Conservation (phyloP, 352 stramenopile genomes). For the Globisporangium ultimum region DNA sequence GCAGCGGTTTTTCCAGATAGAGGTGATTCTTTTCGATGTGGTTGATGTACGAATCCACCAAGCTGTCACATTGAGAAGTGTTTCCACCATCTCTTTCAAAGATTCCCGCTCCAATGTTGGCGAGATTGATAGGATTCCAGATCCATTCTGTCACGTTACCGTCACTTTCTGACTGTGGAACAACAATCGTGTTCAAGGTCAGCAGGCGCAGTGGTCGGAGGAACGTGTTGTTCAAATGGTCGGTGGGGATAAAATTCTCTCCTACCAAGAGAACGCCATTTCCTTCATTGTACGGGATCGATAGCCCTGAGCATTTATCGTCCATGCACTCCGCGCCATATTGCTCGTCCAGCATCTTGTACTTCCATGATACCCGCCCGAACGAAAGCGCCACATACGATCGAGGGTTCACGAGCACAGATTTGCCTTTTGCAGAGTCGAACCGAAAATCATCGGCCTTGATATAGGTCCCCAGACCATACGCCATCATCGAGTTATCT, state of each 20-base stretch:
- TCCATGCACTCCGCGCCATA: slow-evolving; percentile 21
- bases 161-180: slow-evolving; percentile 1
- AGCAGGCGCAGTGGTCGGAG: slow-evolving; percentile 8
- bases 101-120: not conserved
- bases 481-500: slow-evolving; percentile 10
- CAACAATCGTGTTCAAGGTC: slow-evolving; percentile 11
- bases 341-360: slow-evolving; percentile 22
- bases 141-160: slow-evolving; percentile 9
- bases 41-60: slow-evolving; percentile 22
- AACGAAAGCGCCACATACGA: slow-evolving; percentile 32
- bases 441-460: slow-evolving; percentile 14
- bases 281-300: slow-evolving; percentile 22
- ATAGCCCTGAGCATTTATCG: slow-evolving; percentile 29
- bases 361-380: slow-evolving; percentile 37
- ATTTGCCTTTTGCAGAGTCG: slow-evolving; percentile 8
- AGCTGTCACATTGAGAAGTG: slow-evolving; percentile 23
- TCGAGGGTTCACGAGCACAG: slow-evolving; percentile 13
- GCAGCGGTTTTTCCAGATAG: slow-evolving; percentile 16
- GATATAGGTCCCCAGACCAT: slow-evolving; percentile 16
- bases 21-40: slow-evolving; percentile 24
- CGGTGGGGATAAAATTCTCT: slow-evolving; percentile 21
- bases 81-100: slow-evolving; percentile 6
- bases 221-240: slow-evolving; percentile 17
- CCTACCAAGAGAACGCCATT: slow-evolving; percentile 26
- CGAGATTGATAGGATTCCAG: slow-evolving; percentile 6